Percentiles rank a stretch among this genome's conserved stretches.
Evolutionary conservation across 352 stramenopile species (phyloP).

Genomic region (Phytophthora megakarya): DNA sequence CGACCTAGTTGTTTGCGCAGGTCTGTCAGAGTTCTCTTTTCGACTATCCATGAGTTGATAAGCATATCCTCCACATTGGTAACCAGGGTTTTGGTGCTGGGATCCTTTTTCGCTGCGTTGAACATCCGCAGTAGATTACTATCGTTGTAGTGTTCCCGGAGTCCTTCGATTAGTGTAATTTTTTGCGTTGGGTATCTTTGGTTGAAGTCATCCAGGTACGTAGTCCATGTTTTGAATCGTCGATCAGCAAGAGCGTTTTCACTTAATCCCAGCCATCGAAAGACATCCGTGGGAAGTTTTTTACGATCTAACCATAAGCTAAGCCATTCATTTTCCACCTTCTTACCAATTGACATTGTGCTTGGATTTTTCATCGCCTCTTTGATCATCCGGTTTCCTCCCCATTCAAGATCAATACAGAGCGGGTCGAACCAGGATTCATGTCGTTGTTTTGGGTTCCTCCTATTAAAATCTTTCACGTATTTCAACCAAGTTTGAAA

Average conservation of each 20-base stretch:
- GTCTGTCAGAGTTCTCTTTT: too few relatives aligned
- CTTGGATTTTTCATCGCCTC: neutral
- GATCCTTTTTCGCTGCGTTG: neutral
- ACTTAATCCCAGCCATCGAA: neutral
- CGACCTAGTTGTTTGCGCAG: too few relatives aligned
- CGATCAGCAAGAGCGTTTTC: neutral
- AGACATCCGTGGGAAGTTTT: neutral
- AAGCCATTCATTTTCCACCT: neutral
- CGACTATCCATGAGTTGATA: neutral
- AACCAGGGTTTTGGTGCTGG: neutral
- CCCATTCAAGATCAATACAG: neutral
- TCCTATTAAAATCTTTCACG: neutral
- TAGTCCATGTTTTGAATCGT: neutral
- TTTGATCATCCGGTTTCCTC: neutral
- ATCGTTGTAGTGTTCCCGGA: neutral
- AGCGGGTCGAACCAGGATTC: neutral
- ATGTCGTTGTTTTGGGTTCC: neutral
- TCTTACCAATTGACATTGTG: neutral
- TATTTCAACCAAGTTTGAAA: neutral
- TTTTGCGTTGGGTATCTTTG: neutral
- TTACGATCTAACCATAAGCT: neutral
- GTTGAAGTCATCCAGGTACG: neutral
- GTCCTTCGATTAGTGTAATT: neutral
- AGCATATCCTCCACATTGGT: neutral
- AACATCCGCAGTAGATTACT: neutral